A percentile compares a stretch with the other conserved stretches of the same genome.
Evolutionary conservation across 495 filamentous ascomycete species (phyloP).

Genomic region (Aspergillus homomorphus): DNA sequence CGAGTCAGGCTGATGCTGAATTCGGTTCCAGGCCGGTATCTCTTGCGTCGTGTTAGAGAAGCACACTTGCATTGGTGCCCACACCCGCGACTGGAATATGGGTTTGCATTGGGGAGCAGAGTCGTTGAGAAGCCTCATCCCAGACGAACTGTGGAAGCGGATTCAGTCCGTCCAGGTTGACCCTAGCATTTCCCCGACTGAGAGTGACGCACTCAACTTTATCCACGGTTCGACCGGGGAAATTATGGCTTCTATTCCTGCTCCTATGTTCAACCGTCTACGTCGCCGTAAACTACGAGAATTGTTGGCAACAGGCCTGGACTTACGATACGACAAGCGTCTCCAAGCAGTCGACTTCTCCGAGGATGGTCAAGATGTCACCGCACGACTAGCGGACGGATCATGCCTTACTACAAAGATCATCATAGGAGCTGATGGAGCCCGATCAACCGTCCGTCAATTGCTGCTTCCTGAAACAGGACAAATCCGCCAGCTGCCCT

Average conservation of each 20-base stretch:
- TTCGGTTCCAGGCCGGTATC: slow-evolving; percentile 41
- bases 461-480: slow-evolving; percentile 33
- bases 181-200: slow-evolving; percentile 28
- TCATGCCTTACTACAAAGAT: slow-evolving; percentile 16
- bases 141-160: slow-evolving; percentile 28
- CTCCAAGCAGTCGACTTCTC: slow-evolving; percentile 14
- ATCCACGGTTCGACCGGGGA: slow-evolving; percentile 50
- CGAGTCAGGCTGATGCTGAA: slow-evolving; percentile 8
- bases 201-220: slow-evolving; percentile 36
- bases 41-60: slow-evolving; percentile 49
- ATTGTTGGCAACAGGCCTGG: slow-evolving; percentile 37
- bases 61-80: slow-evolving; percentile 32
- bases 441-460: slow-evolving; percentile 37
- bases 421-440: slow-evolving; percentile 48
- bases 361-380: slow-evolving; percentile 20
- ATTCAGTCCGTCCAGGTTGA: slow-evolving; percentile 41
- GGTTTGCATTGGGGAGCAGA: slow-evolving; percentile 52
- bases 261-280: slow-evolving; percentile 44
- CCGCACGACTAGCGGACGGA: slow-evolving; percentile 21
- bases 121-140: slow-evolving; percentile 37
- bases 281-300: slow-evolving; percentile 40
- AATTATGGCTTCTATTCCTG: slow-evolving; percentile 30
- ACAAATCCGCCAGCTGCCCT: slow-evolving; percentile 21
- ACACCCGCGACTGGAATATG: slow-evolving; percentile 56
- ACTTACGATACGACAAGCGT: slow-evolving; percentile 27